phyloP scores from a whole-genome alignment of 2,329 filamentous ascomycete genomes.

The Teratosphaeria pseudoeucalypti region DNA sequence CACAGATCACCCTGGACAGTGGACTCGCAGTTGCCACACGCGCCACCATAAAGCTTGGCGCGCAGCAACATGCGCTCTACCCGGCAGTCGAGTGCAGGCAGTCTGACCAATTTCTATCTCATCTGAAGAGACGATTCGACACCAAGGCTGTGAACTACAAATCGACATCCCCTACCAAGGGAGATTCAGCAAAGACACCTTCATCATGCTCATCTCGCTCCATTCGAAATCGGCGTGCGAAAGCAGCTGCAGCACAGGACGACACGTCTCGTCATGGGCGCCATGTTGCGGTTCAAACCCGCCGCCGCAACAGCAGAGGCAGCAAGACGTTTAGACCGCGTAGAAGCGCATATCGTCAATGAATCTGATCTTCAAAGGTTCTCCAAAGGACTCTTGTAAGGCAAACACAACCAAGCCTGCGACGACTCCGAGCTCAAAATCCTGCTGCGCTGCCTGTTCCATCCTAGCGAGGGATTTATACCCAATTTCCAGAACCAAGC shows the following conservation, averaged over 20 bases:
- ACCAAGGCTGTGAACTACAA: neutral
- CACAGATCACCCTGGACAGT: too few relatives aligned
- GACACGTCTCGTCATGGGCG: neutral
- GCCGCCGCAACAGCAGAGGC: neutral
- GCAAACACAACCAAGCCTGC: neutral
- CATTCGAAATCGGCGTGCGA: neutral
- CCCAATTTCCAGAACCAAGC: neutral
- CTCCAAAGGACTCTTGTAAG: neutral
- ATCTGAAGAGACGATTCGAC: neutral
- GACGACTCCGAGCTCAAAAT: neutral
- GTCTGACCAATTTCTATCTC: neutral
- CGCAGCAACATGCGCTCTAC: neutral
- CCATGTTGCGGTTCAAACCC: neutral
- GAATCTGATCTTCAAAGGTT: neutral
- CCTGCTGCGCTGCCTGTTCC: neutral
- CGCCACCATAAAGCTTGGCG: neutral
- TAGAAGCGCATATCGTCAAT: neutral
- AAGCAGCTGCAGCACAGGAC: neutral
- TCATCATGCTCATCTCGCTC: neutral
- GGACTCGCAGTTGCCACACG: neutral
- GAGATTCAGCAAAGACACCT: neutral
- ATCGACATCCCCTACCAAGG: neutral
- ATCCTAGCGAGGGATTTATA: neutral
- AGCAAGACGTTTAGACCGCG: neutral
- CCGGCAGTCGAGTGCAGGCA: neutral